Evolutionary conservation across 208 protist species (phyloP).

Genomic region (Acanthamoeba healyi): DNA sequence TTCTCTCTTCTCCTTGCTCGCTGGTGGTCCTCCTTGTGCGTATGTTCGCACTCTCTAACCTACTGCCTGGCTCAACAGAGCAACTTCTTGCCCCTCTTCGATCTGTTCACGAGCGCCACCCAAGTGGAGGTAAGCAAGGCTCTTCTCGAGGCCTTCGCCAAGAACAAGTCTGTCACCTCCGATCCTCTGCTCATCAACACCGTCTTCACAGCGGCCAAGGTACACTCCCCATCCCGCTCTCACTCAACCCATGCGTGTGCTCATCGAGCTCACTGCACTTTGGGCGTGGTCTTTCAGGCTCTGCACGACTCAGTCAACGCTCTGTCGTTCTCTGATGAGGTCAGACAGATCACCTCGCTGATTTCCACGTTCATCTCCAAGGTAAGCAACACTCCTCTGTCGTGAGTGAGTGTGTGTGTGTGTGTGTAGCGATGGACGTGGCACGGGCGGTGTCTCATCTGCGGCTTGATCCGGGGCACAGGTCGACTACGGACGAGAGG

Average conservation of each 20-base stretch:
- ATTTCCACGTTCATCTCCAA: slow-evolving; percentile 85
- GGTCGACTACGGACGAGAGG: slow-evolving; percentile 87
- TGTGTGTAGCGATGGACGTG: not conserved
- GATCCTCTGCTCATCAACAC: slow-evolving; percentile 43
- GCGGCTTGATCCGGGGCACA: slow-evolving; percentile 27
- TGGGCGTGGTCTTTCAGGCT: slow-evolving; percentile 83
- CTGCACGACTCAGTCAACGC: slow-evolving; percentile 90
- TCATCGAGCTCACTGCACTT: not conserved
- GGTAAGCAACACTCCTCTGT: too few relatives aligned
- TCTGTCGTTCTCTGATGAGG: slow-evolving; percentile 86
- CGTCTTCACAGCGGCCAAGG: slow-evolving; percentile 24
- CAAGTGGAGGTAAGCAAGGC: slow-evolving; percentile 86
- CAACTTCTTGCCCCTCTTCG: slow-evolving; percentile 89
- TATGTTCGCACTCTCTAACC: too few relatives aligned
- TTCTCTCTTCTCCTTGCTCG: not conserved
- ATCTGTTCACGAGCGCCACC: slow-evolving; percentile 86
- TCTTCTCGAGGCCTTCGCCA: slow-evolving; percentile 86
- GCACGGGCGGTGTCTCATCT: not conserved
- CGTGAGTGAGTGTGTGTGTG: not conserved
- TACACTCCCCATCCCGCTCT: not conserved
- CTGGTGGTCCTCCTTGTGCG: not conserved
- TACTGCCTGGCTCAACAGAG: too few relatives aligned
- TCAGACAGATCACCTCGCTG: slow-evolving; percentile 83
- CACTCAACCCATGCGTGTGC: not conserved
- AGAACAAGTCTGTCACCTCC: slow-evolving; percentile 9